Evolutionary conservation across 2,329 filamentous ascomycete species (phyloP).

Genomic region (Apiospora rasikravindrae): DNA sequence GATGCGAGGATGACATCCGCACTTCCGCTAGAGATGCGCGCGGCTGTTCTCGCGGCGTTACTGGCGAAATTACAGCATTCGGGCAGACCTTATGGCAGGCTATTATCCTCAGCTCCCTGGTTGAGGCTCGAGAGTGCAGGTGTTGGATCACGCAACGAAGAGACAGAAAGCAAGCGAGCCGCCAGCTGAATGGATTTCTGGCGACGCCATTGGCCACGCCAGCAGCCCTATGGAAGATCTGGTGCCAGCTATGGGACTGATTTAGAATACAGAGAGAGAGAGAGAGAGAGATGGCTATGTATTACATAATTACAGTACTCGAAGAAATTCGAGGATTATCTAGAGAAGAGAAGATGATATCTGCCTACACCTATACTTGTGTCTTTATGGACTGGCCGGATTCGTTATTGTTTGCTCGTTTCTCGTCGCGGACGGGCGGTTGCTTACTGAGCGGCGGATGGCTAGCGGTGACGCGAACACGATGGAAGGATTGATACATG

Average conservation of each 20-base stretch:
- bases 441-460: not conserved
- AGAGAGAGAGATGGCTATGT: no score
- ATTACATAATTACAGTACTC: not conserved
- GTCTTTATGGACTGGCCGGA: not conserved
- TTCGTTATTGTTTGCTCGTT: not conserved
- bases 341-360: not conserved
- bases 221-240: not conserved
- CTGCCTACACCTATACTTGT: not conserved
- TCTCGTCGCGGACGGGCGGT: not conserved
- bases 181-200: not conserved
- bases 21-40: not conserved
- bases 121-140: not conserved
- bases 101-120: not conserved
- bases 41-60: not conserved
- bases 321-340: not conserved
- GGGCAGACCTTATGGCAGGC: not conserved
- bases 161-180: not conserved
- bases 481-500: not conserved
- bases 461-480: not conserved
- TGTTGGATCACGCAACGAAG: not conserved
- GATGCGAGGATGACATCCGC: not conserved
- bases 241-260: not conserved
- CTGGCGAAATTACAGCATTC: not conserved
- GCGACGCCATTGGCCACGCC: not conserved
- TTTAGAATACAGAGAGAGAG: not conserved